Percentiles rank a stretch among this genome's conserved stretches.
These are phyloP conservation scores for Zelopaecilomyces penicillatus DNA, from an alignment of 2,329 filamentous ascomycete genomes.

Conservation along the genomic window DNA sequence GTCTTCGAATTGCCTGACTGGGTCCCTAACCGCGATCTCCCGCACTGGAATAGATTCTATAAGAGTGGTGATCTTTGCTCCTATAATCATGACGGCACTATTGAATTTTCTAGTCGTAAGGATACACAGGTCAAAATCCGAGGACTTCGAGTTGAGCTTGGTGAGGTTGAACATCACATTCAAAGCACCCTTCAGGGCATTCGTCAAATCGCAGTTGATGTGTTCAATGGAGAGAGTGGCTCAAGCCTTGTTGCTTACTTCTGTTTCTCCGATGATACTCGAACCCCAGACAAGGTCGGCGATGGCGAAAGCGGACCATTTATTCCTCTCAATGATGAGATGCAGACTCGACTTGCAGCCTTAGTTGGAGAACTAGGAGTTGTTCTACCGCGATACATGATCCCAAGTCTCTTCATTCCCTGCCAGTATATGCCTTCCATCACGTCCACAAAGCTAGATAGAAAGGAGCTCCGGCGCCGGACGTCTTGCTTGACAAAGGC, in stretches of 20 bases:
- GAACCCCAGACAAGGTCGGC: neutral
- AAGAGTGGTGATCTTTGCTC: slow-evolving; percentile 3
- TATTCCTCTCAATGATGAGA: neutral
- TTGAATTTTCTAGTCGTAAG: neutral
- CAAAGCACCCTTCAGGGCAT: neutral
- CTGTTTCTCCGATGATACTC: slow-evolving; percentile 1
- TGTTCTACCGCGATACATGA: slow-evolving; percentile 4
- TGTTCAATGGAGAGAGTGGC: neutral
- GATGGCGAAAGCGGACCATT: neutral
- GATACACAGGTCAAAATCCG: neutral
- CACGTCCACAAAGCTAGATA: slow-evolving; percentile 7
- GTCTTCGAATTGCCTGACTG: slow-evolving; percentile 3
- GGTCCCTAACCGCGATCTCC: neutral
- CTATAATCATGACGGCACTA: neutral
- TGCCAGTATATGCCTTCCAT: neutral
- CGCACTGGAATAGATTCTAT: slow-evolving; percentile 2
- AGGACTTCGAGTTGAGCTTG: neutral
- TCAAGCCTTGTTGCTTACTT: slow-evolving; percentile 3
- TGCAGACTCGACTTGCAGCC: neutral
- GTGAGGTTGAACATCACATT: slow-evolving; percentile 5
- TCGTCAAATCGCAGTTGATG: slow-evolving; percentile 8
- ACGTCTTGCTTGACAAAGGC: neutral
- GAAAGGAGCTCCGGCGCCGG: slow-evolving; percentile 4
- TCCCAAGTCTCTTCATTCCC: slow-evolving; percentile 1
- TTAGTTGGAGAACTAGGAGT: neutral